phyloP scores from a whole-genome alignment of 1,139 yeast species.

The Lizanozyma gosingica region DNA sequence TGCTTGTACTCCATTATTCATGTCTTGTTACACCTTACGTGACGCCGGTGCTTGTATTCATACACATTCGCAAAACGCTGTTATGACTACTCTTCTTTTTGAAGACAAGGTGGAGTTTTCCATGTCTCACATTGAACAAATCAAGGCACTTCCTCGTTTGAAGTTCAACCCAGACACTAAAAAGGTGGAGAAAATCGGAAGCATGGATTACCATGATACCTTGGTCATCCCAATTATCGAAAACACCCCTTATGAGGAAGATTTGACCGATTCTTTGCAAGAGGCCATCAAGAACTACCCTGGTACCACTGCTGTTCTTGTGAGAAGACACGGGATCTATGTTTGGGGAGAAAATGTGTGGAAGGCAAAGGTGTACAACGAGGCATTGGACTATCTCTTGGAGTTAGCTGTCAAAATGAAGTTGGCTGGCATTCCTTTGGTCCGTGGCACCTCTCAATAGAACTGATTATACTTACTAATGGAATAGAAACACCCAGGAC shows the following conservation, averaged over 20 bases:
- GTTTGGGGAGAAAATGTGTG: conserved; percentile 93
- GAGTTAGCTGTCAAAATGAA: conserved; percentile 82
- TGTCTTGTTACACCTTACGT: conserved; percentile 64
- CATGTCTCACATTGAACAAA: conserved; percentile 80
- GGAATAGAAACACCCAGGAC: neutral
- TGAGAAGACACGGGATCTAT: conserved; percentile 87
- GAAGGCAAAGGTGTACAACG: conserved; percentile 90
- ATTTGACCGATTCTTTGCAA: conserved; percentile 60
- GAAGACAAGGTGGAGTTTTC: conserved; percentile 53
- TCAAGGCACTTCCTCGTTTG: conserved; percentile 73
- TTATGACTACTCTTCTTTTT: conserved; percentile 65
- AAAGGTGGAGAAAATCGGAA: conserved; percentile 53
- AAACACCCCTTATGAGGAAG: conserved; percentile 83
- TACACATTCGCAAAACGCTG: conserved; percentile 88
- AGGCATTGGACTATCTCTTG: conserved; percentile 82
- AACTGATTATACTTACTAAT: conserved; percentile 2
- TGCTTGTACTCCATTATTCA: conserved; percentile 86
- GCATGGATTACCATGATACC: conserved; percentile 64
- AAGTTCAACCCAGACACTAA: conserved; percentile 23
- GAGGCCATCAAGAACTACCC: conserved; percentile 63
- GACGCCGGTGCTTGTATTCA: conserved; percentile 92
- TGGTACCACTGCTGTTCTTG: conserved; percentile 74
- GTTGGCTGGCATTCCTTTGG: conserved; percentile 46
- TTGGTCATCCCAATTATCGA: conserved; percentile 84
- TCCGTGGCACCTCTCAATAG: conserved; percentile 25